phyloP scores from a whole-genome alignment of 495 filamentous ascomycete genomes.

The Usnea hakonensis region DNA sequence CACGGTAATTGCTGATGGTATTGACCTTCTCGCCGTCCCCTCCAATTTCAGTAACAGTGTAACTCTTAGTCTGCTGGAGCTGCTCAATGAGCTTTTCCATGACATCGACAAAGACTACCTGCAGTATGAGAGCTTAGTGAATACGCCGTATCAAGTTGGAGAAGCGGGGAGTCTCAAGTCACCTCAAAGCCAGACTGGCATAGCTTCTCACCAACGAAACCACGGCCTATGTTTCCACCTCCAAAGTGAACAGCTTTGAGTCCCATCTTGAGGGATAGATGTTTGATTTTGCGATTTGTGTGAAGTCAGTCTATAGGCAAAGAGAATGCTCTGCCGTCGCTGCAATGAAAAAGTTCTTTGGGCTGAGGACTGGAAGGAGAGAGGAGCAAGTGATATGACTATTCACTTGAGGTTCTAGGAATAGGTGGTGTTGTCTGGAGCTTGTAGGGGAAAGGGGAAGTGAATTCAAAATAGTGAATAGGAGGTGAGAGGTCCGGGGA shows the following conservation, averaged over 20 bases:
- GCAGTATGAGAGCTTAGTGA: background rate
- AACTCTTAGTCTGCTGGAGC: conserved; percentile 65
- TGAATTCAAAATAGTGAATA: no score
- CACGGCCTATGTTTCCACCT: conserved; percentile 81
- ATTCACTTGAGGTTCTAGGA: no score
- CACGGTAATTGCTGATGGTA: conserved; percentile 85
- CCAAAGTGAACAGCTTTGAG: conserved; percentile 91
- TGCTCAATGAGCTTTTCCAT: conserved; percentile 68
- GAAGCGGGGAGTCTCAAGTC: background rate
- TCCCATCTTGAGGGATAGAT: conserved; percentile 35
- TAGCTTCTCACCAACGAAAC: conserved; percentile 66
- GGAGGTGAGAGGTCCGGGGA: no score
- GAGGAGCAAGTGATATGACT: background rate
- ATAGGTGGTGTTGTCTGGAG: no score
- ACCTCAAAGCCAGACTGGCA: conserved; percentile 54
- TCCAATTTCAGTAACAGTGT: conserved; percentile 90
- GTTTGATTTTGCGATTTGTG: background rate
- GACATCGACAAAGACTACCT: conserved; percentile 94
- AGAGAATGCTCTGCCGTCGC: background rate
- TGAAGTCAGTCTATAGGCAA: background rate
- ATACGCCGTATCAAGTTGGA: background rate
- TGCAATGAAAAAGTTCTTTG: background rate
- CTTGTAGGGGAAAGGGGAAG: no score
- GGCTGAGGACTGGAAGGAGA: background rate
- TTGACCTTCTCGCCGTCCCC: conserved; percentile 72